Evolutionary conservation across 805 yeast species (phyloP).

Genomic region (Metschnikowia sp.): DNA sequence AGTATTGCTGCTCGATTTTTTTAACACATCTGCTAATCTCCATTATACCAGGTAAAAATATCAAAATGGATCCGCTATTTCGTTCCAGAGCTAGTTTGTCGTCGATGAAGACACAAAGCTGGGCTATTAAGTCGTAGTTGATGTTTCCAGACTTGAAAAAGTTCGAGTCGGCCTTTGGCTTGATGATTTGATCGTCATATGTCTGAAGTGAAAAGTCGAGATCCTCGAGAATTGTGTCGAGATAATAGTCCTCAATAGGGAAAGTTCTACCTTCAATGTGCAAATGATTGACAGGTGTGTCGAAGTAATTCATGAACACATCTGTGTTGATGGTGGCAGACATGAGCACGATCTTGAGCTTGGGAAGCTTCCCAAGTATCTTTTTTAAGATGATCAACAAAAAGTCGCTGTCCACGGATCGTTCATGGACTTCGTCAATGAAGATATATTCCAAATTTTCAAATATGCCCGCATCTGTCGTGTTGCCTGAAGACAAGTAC

Average conservation of each 20-base stretch:
- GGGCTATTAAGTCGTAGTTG: slow-evolving; percentile 68
- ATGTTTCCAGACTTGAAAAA: slow-evolving; percentile 66
- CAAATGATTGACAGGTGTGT: slow-evolving; percentile 49
- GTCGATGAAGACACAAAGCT: slow-evolving; percentile 55
- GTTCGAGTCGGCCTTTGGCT: slow-evolving; percentile 61
- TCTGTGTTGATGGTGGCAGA: slow-evolving; percentile 86
- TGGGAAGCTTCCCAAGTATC: slow-evolving; percentile 47
- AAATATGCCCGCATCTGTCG: slow-evolving; percentile 30
- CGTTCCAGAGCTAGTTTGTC: slow-evolving; percentile 35
- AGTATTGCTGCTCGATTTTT: slow-evolving; percentile 22
- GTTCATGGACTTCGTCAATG: slow-evolving; percentile 95
- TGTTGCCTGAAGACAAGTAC: slow-evolving; percentile 26
- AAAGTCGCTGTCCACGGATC: slow-evolving; percentile 88
- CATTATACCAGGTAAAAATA: slow-evolving; percentile 87
- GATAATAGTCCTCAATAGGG: slow-evolving; percentile 75
- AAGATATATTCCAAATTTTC: slow-evolving; percentile 64
- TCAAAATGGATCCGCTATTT: slow-evolving; percentile 69
- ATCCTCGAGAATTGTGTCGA: slow-evolving; percentile 60
- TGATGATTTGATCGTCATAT: slow-evolving; percentile 38
- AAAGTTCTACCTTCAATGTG: slow-evolving; percentile 93
- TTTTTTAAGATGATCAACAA: slow-evolving; percentile 72
- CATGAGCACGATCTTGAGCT: slow-evolving; percentile 76
- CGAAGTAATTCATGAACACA: slow-evolving; percentile 66
- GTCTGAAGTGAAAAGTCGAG: slow-evolving; percentile 52
- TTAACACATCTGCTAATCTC: slow-evolving; percentile 71